These are phyloP conservation scores for Ceratobasidium sp. DNA, from an alignment of 1,284 basidiomycete species.

Conservation along the genomic window DNA sequence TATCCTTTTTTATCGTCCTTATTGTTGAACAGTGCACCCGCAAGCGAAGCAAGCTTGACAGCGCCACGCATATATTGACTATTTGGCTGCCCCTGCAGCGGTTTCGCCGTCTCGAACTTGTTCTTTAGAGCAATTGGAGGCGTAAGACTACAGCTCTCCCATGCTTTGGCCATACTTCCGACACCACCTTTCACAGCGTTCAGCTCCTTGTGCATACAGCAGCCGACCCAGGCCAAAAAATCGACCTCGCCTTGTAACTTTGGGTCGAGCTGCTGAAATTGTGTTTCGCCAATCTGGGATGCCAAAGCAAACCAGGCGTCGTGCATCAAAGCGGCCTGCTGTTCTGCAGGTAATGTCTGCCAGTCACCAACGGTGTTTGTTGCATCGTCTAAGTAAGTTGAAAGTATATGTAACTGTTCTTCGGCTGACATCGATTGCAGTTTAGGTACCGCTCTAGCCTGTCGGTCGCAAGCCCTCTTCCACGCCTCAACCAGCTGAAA, in stretches of 20 bases:
- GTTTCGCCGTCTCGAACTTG: too few relatives aligned
- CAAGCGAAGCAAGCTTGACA: conserved; percentile 55
- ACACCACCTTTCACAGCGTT: conserved; percentile 60
- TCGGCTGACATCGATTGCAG: neutral
- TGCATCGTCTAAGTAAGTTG: neutral
- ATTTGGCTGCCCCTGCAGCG: neutral
- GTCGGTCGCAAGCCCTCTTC: conserved; percentile 6
- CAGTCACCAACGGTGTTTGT: conserved; percentile 3
- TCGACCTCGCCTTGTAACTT: neutral
- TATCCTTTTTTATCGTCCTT: conserved; percentile 59
- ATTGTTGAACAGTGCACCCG: conserved; percentile 56
- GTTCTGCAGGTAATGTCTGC: neutral
- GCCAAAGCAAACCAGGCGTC: conserved; percentile 12
- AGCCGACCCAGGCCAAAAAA: conserved; percentile 56
- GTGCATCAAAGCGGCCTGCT: conserved; percentile 6
- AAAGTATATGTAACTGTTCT: neutral
- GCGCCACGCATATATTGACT: conserved; percentile 48
- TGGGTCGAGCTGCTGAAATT: neutral
- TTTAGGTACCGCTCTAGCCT: neutral
- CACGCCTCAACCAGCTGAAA: neutral
- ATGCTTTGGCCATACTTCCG: conserved; percentile 52
- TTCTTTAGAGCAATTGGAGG: conserved; percentile 48
- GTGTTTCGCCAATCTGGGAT: neutral
- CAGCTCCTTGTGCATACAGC: conserved; percentile 62
- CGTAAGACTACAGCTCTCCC: conserved; percentile 48